phyloP scores from a whole-genome alignment of 1,284 basidiomycete species.

The Trichosporon faecale region DNA sequence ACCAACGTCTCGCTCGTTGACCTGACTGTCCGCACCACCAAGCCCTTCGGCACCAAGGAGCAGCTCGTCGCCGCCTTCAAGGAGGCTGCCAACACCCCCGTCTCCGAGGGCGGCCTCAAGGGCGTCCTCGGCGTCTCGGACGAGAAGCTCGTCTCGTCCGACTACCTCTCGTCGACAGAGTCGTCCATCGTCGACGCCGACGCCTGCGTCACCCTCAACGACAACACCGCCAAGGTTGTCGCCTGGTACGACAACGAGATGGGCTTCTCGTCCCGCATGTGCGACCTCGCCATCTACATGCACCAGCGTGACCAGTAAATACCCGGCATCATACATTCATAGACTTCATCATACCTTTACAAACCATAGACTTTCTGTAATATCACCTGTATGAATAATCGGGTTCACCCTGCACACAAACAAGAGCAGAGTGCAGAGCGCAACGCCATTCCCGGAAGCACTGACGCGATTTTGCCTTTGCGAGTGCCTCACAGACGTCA shows the following conservation, averaged over 20 bases:
- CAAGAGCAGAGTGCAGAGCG: not conserved
- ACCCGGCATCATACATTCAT: not conserved
- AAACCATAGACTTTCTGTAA: conserved; percentile 11
- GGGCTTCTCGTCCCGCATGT: conserved; percentile 36
- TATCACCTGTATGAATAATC: conserved; percentile 9
- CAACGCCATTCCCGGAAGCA: not conserved
- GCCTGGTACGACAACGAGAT: conserved; percentile 53
- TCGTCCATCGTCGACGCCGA: conserved; percentile 49
- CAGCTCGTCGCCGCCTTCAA: conserved; percentile 49
- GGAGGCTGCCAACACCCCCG: conserved; percentile 33
- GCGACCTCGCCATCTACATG: conserved; percentile 27
- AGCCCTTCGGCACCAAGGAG: conserved; percentile 44
- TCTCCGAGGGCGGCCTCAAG: conserved; percentile 27
- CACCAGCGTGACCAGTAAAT: conserved; percentile 17
- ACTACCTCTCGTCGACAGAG: conserved; percentile 47
- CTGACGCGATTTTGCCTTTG: not conserved
- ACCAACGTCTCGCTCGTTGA: conserved; percentile 54
- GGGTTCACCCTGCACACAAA: not conserved
- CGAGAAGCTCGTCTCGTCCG: conserved; percentile 52
- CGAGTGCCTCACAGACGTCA: not conserved
- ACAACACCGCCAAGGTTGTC: conserved; percentile 48
- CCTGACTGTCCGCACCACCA: conserved; percentile 49
- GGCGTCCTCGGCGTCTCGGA: conserved; percentile 50
- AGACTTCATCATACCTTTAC: not conserved
- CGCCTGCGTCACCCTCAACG: conserved; percentile 47